phyloP scores from a whole-genome alignment of 2,329 filamentous ascomycete genomes.

The Metarhizium humberi region DNA sequence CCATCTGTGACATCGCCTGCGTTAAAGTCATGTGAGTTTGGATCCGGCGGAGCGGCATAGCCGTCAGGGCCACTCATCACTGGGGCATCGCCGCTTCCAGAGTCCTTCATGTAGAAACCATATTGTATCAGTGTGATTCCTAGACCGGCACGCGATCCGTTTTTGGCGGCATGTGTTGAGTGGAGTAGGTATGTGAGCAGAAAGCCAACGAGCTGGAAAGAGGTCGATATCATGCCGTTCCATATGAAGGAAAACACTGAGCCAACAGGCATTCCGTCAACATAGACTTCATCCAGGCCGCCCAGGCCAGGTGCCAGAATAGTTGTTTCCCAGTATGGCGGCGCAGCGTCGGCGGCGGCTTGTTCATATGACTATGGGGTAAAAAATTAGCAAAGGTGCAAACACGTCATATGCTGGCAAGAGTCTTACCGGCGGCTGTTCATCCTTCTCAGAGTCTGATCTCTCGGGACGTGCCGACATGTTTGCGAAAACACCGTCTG shows the following conservation, averaged over 20 bases:
- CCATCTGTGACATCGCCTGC: constrained; percentile 53
- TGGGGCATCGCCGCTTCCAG: constrained; percentile 32
- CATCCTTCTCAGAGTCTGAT: constrained; percentile 70
- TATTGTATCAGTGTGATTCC: constrained; percentile 95
- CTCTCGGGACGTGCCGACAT: constrained; percentile 81
- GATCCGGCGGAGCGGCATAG: constrained; percentile 68
- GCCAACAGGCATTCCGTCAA: constrained; percentile 89
- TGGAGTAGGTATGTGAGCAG: constrained; percentile 95
- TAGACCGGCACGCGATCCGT: constrained; percentile 87
- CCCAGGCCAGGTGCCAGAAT: constrained; percentile 88
- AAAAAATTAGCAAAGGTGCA: constrained; percentile 21
- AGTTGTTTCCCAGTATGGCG: constrained; percentile 98
- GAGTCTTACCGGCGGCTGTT: constrained; percentile 80
- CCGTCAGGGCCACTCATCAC: constrained; percentile 42
- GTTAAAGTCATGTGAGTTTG: constrained; percentile 84
- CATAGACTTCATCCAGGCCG: constrained; percentile 89
- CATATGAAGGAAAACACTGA: constrained; percentile 81
- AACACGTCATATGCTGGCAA: not conserved
- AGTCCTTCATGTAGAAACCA: constrained; percentile 86
- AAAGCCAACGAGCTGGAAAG: constrained; percentile 94
- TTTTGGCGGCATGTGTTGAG: constrained; percentile 96
- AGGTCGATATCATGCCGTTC: constrained; percentile 96
- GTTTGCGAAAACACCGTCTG: constrained; percentile 95
- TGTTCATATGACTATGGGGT: constrained; percentile 80
- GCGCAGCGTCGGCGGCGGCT: constrained; percentile 89